Evolutionary conservation across 495 filamentous ascomycete species (phyloP).

Genomic region (Cenococcum geophilum): DNA sequence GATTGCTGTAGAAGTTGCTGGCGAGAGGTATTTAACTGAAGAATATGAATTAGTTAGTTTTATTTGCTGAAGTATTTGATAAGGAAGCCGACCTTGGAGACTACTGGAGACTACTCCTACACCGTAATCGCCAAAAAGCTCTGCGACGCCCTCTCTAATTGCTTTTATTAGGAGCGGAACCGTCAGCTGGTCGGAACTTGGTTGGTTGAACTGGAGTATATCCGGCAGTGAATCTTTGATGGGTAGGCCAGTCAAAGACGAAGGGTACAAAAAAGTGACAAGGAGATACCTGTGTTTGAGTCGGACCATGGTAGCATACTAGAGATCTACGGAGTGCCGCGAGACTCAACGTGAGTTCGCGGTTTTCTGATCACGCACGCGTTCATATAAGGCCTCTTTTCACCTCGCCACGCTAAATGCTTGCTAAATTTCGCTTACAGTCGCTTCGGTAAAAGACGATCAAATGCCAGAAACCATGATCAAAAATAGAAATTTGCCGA

Average conservation of each 20-base stretch:
- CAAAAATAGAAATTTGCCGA: too few species aligned
- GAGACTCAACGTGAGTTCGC: too few species aligned
- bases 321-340: background rate
- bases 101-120: constrained; percentile 57
- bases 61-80: background rate
- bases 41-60: background rate
- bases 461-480: too few species aligned
- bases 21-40: constrained; percentile 85
- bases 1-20: constrained; percentile 89
- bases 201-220: constrained; percentile 65
- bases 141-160: constrained; percentile 60
- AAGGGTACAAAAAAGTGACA: constrained; percentile 82
- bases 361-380: background rate
- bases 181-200: constrained; percentile 62
- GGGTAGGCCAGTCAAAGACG: constrained; percentile 24
- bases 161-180: constrained; percentile 56
- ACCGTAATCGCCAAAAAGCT: constrained; percentile 89
- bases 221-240: constrained; percentile 43
- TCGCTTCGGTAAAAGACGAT: too few species aligned
- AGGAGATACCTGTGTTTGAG: constrained; percentile 93
- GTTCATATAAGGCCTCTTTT: background rate
- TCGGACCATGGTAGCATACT: constrained; percentile 59
- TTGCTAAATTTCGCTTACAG: too few species aligned
- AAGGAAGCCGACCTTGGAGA: constrained; percentile 51
- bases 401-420: too few species aligned